A percentile compares a stretch with the other conserved stretches of the same genome.
These are phyloP conservation scores for Mallotus japonicus DNA, from an alignment of 441 rosid genomes.

Conservation along the genomic window DNA sequence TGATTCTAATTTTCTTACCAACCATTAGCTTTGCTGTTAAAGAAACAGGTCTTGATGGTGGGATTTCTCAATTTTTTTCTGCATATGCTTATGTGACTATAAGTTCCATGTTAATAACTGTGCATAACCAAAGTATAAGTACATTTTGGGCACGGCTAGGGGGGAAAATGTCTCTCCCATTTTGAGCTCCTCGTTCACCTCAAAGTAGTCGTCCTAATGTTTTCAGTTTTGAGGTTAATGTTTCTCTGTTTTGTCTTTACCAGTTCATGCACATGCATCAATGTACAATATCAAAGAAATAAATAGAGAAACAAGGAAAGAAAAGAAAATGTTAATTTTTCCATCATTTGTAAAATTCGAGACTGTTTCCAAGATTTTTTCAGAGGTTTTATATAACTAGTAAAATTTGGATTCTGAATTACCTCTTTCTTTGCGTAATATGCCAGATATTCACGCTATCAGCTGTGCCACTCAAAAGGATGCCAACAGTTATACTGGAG, in stretches of 20 bases:
- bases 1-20: not conserved
- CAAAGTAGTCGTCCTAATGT: not conserved
- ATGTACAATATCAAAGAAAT: not conserved
- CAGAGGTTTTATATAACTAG: not conserved
- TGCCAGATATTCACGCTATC: conserved; percentile 85
- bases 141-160: not conserved
- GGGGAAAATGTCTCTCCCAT: not conserved
- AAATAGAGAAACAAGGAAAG: not conserved
- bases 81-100: not conserved
- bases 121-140: not conserved
- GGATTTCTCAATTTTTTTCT: not conserved
- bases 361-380: not conserved
- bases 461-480: conserved; percentile 63
- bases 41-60: not conserved
- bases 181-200: not conserved
- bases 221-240: not conserved
- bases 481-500: conserved; percentile 59
- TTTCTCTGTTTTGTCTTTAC: not conserved
- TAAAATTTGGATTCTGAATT: conserved; percentile 4
- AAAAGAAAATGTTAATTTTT: not conserved
- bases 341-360: not conserved
- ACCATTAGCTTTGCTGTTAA: not conserved
- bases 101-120: not conserved
- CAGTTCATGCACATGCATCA: not conserved
- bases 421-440: conserved; percentile 11